Conservation (phyloP, 169 alveolate species). For the Eimeria zaria region DNA sequence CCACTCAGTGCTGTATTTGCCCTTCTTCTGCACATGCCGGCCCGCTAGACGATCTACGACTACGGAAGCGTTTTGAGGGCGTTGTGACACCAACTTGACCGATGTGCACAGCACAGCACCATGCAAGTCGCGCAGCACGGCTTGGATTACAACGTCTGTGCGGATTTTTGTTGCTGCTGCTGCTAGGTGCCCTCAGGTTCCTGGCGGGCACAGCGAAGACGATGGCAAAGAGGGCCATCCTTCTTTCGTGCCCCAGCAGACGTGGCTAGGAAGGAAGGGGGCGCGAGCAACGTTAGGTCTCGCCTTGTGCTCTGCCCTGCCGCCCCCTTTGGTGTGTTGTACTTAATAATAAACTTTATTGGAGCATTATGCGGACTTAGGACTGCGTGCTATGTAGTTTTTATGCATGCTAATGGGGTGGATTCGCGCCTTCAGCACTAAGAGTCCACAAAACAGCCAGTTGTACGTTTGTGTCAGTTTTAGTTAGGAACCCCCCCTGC, state of each 20-base stretch:
- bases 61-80: not conserved
- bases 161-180: not conserved
- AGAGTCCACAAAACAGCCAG: not conserved
- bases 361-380: not conserved
- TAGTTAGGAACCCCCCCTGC: not conserved
- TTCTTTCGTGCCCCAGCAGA: not conserved
- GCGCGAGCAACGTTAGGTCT: not conserved
- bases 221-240: not conserved
- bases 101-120: not conserved
- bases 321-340: not conserved
- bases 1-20: not conserved
- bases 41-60: not conserved
- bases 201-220: not conserved
- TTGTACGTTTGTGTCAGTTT: not conserved
- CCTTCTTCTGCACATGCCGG: not conserved
- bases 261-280: not conserved
- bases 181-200: not conserved
- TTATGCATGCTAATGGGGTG: not conserved
- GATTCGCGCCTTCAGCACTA: not conserved
- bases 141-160: not conserved
- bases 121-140: not conserved
- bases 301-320: too few species aligned
- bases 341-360: not conserved
- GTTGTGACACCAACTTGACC: not conserved
- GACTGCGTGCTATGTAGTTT: not conserved